Evolutionary conservation across 371 early-diverging fungal species (phyloP), one percentile per base, ranked within the genome.

Genomic region (Coemansia sp.): DNA sequence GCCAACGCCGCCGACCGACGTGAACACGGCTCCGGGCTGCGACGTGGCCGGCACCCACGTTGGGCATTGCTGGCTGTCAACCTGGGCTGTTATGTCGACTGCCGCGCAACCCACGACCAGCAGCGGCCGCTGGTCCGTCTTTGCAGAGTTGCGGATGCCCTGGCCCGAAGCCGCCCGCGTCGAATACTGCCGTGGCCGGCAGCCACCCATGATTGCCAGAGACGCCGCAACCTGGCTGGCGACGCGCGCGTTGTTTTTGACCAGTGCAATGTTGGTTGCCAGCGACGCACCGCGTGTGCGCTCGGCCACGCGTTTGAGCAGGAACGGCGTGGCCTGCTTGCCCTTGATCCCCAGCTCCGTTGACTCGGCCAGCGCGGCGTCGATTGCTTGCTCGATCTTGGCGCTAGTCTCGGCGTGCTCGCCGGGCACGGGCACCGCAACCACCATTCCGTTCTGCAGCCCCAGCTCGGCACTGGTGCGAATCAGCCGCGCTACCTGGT

Each of bases 291-390:
- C 96, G 7, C 81, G 77, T 3, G 94, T 97, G 12, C 94, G 58
- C 58, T 90, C 88, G 12, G 83, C 81, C 10, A 97, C 86, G 39
- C 89, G 85, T 57, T 87, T 85, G 35, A 97, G 83, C 59, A 97
- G 71, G 68, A 89, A 96, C 1, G 97, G 97, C 0, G 97, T 97
- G 57, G 88, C 85, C 40, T 92, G 93, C 69, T 94, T 94, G 45
- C 97, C 97, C 14, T 35, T 42, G 30, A 97, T 80, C 0, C 87
- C 82, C 5, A 72, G 67, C 0, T 70, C 66, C 82, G 77, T 79
- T 16, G 88, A 85, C 72, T 91, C 92, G 6, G 72, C 48, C 51
- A 95, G 61, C 1, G 95, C 94, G 11, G 75, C 52, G 14, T 81
- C 77, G 55, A 96, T 90, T 2, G 88, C 93, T 0, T 59, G 59